Conservation (phyloP, 495 filamentous ascomycete species). For the Tuber indicum region DNA sequence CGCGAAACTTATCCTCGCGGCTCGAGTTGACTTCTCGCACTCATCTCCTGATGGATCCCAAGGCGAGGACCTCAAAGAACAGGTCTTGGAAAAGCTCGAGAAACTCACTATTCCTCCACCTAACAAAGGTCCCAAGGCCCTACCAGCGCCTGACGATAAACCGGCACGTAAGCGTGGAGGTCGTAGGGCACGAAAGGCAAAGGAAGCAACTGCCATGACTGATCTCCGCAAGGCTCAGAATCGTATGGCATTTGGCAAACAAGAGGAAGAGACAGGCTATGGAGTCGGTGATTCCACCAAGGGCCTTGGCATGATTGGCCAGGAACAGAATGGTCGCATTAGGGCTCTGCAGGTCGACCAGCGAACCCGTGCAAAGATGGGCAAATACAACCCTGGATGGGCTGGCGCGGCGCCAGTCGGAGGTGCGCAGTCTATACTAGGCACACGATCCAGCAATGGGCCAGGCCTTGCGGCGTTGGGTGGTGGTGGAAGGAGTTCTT, state of each 20-base stretch:
- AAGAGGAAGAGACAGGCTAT: constrained; percentile 91
- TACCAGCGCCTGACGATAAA: constrained; percentile 94
- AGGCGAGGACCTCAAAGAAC: constrained; percentile 73
- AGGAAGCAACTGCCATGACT: constrained; percentile 95
- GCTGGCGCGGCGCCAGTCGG: constrained; percentile 63
- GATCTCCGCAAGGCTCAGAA: constrained; percentile 95
- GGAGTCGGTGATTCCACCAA: constrained; percentile 77
- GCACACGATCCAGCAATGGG: constrained; percentile 53
- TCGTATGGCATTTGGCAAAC: constrained; percentile 89
- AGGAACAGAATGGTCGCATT: constrained; percentile 76
- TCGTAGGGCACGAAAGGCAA: constrained; percentile 83
- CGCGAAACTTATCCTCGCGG: constrained; percentile 85
- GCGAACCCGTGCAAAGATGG: constrained; percentile 81
- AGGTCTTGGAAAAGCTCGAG: constrained; percentile 81
- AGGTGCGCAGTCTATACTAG: constrained; percentile 55
- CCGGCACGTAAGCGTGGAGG: constrained; percentile 89
- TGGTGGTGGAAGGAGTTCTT: constrained; percentile 53
- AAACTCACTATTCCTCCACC: constrained; percentile 91
- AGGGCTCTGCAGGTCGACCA: constrained; percentile 86
- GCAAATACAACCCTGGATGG: constrained; percentile 96
- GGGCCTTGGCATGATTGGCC: constrained; percentile 91
- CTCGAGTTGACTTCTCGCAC: constrained; percentile 82
- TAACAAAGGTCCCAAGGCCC: constrained; percentile 77
- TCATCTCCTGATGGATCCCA: constrained; percentile 71
- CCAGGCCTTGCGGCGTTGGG: constrained; percentile 66